Percentiles rank a stretch among this genome's conserved stretches.
phyloP scores from a whole-genome alignment of 2,329 filamentous ascomycete species.

The Fusarium napiforme region DNA sequence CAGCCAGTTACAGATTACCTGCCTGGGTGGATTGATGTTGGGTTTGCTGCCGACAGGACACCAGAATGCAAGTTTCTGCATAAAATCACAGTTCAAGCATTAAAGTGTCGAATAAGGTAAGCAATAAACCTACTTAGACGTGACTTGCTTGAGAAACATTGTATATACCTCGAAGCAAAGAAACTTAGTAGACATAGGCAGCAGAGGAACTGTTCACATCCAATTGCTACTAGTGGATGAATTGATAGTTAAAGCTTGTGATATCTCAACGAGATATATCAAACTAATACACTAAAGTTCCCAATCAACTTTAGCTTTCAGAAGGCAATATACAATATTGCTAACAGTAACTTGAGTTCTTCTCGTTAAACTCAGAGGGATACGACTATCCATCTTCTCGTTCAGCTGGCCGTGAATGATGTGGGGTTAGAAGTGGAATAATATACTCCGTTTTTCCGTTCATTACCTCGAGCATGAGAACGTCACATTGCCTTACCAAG shows the following conservation, averaged over 20 bases:
- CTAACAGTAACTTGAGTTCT: neutral
- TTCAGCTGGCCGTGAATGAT: neutral
- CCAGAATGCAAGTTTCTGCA: neutral
- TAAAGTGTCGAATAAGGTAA: neutral
- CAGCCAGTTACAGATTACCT: neutral
- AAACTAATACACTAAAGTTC: neutral
- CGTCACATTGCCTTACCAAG: neutral
- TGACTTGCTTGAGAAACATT: too few species aligned
- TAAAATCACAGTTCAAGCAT: too few species aligned
- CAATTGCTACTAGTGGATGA: neutral
- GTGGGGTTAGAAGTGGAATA: neutral
- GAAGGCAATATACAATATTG: neutral
- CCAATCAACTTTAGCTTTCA: neutral
- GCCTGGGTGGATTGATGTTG: neutral
- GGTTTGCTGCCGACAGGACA: neutral
- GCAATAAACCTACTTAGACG: neutral
- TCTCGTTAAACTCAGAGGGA: neutral
- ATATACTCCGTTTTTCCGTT: neutral
- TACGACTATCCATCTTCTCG: neutral
- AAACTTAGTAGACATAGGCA: neutral
- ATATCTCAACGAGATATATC: neutral
- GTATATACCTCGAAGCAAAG: neutral
- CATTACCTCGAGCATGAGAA: neutral
- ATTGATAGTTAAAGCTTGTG: neutral
- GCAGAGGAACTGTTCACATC: neutral